A percentile compares a stretch with the other conserved stretches of the same genome.
These are phyloP conservation scores for Marsdenia floribunda DNA, from an alignment of 257 asterid species.

Conservation along the genomic window DNA sequence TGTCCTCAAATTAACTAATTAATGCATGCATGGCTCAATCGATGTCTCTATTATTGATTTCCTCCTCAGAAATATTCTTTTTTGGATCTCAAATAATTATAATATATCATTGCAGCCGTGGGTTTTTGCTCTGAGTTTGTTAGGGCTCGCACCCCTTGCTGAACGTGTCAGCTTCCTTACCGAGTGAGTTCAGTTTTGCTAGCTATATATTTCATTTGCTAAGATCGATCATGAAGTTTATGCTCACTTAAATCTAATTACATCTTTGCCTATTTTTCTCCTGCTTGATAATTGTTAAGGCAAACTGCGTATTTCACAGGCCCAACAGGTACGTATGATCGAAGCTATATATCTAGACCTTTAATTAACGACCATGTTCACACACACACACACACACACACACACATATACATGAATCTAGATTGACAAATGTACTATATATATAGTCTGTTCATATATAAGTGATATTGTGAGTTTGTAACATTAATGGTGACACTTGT, in stretches of 20 bases:
- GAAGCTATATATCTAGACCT: no score
- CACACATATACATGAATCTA: not conserved
- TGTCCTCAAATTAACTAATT: no score
- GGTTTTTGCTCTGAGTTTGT: constrained; percentile 38
- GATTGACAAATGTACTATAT: not conserved
- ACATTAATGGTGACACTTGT: no score
- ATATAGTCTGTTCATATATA: no score
- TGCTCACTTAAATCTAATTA: not conserved
- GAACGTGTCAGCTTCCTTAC: constrained; percentile 47
- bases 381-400: no score
- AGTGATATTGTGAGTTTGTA: not conserved
- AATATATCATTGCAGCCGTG: constrained; percentile 27
- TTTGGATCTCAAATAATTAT: not conserved
- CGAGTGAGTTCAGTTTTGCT: constrained; percentile 26
- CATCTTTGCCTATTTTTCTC: not conserved
- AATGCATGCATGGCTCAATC: no score
- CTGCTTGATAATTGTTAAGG: constrained; percentile 9
- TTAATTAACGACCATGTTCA: no score
- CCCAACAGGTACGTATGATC: constrained; percentile 31
- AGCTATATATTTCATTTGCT: not conserved
- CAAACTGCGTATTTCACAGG: constrained; percentile 44
- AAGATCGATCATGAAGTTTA: not conserved
- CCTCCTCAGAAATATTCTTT: no score
- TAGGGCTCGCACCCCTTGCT: constrained; percentile 44
- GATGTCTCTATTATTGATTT: no score